Evolutionary conservation across 345 rosid species (phyloP), one percentile per base, ranked within the genome.

Genomic region (Corchorus olitorius): DNA sequence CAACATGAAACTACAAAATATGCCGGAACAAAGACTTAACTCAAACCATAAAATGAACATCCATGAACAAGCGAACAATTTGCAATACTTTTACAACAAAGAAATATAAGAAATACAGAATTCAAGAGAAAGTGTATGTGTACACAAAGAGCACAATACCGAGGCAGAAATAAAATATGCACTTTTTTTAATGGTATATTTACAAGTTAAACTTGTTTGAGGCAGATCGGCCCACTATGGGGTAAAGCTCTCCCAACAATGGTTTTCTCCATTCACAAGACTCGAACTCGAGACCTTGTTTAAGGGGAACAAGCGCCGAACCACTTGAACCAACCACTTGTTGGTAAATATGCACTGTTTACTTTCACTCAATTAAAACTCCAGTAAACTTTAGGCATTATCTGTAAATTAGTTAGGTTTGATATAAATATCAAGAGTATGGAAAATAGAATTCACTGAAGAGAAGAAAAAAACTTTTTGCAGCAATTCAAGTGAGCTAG

Each of bases 401-500:
- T 59, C 49, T 12, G 16, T n/a, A 41, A 53, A 64, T 53, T 64
- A 20, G 65, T 49, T 19, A 19, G 49, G 58, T 67, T 20, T 12
- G 46, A 49, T 49, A 68, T 8, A 68, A 68, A 68, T 27, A 49
- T 27, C 6, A 17, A 49, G 14, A 64, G 34, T 48, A 6, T 17
- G 41, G 49, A 37, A 15, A 72, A 19, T 20, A 41, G 12, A n/a
- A 43, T 72, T 19, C 13, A 60, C 49, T 58, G 11, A 70, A 37
- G 17, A 3, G 27, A 64, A 63, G 19, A 62, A 72, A 6, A 37
- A 54, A 19, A 77, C 69, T 15, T 4, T 37, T 14, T 53, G 15
- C 3, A 75, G 67, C 70, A 77, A 8, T 8, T 54, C n/a, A 56
- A 61, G 60, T 5, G 74, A 54, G 58, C 58, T 61, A 49, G 55